Evolutionary conservation across 306 rosid genomes (phyloP).

Genomic region (Psophocarpus tetragonolobus): DNA sequence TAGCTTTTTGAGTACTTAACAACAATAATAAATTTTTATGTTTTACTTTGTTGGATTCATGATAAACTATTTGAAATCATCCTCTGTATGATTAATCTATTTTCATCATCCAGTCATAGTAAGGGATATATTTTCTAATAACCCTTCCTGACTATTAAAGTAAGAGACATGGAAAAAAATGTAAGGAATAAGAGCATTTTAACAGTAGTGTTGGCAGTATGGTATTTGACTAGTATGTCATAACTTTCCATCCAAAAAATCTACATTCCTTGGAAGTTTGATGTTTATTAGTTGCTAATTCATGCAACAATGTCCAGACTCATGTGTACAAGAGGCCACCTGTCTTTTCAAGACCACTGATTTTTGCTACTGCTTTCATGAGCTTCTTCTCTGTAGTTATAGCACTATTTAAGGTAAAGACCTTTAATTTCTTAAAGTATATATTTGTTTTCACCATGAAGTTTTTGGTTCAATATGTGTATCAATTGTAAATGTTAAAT

Average conservation of each 20-base stretch:
- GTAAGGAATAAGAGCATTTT: conserved; percentile 2
- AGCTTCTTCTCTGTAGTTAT: conserved; percentile 97
- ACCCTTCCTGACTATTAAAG: conserved; percentile 12
- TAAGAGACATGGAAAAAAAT: not conserved
- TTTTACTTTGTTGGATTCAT: not conserved
- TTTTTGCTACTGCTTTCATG: conserved; percentile 95
- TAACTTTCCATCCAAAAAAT: conserved; percentile 10
- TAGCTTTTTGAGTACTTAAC: not conserved
- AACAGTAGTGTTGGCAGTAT: conserved; percentile 9
- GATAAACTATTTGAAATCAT: conserved; percentile 16
- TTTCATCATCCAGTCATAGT: not conserved
- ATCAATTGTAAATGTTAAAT: conserved; percentile 3
- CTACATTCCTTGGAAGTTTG: conserved; percentile 23
- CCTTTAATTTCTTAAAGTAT: conserved; percentile 16
- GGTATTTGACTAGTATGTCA: not conserved
- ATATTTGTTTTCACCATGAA: conserved; percentile 11
- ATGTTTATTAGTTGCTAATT: conserved; percentile 36
- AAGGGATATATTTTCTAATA: conserved; percentile 14
- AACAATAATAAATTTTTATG: conserved; percentile 4
- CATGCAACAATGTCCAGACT: conserved; percentile 52
- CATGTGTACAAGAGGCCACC: conserved; percentile 85
- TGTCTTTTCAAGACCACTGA: conserved; percentile 70
- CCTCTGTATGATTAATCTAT: not conserved
- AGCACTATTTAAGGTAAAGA: conserved; percentile 87
- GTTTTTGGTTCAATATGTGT: conserved; percentile 19